Base-by-base conservation (phyloP, 2,329 filamentous ascomycete species). In the Bipolaris sorokiniana region DNA sequence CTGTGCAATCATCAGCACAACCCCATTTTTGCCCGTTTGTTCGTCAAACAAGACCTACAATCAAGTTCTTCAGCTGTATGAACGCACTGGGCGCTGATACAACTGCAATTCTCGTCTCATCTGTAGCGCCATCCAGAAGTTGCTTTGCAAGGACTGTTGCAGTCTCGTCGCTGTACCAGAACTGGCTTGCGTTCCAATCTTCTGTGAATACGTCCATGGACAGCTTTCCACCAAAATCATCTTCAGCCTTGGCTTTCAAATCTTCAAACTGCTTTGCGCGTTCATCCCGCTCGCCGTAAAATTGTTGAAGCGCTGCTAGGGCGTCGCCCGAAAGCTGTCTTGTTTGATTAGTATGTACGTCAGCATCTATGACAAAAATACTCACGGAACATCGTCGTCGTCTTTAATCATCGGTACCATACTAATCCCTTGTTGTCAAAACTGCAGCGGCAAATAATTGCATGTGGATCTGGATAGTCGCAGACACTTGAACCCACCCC, bases 151-250 rank as follows among this genome's bases (percentile, higher is more conserved):
- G 76, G 5, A 81, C 70, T 1, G 75, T 81, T 0, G 90, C 90
- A 22, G 90, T 93, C 62, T 88, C 84, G 51, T 92, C 87, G 7
- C 86, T 86, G 72, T 91, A 92, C 90, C 91, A 95, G 70, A 95
- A 95, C 76, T 94, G 90, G 60, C 86, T 89, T 69, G 89, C 85
- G 70, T 93, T 91, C 91, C 91, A 95, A 75, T 94, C 88, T 76
- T 94, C 91, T 1, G 82, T 81, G 68, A 94, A 95, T 1, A 84
- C 80, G 28, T 90, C 86, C 85, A 94, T 94, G 38, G 78, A 83
- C 33, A 85, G 65, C 44, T 76, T 76, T 20, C 74, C 72, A 10
- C 78, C 74, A 57, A 82, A 81, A 13, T 83, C 80, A 45, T 83
- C 78, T 69, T 90, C 88, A 1, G 87, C 86, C 34, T 82, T 80